Percentiles rank a stretch among this genome's conserved stretches.
Evolutionary conservation across 2,329 filamentous ascomycete genomes (phyloP).

Genomic region (Calonectria fujianensis): DNA sequence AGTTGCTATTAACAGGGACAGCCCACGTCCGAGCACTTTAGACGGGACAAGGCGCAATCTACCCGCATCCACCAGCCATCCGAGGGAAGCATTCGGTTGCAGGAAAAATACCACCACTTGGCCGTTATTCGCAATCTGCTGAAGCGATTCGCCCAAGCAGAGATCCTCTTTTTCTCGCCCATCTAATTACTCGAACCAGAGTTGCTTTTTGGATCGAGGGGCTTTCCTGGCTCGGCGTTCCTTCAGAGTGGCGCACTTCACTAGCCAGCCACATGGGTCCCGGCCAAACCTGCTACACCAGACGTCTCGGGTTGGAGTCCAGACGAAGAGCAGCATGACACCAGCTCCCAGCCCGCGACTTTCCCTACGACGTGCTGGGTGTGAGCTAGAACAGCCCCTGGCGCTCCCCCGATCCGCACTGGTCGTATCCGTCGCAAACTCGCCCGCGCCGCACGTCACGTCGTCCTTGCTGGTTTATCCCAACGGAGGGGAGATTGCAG

Average conservation of each 20-base stretch:
- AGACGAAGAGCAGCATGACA: conserved; percentile 38
- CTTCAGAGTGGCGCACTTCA: conserved; percentile 2
- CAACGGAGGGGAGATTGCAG: conserved; percentile 37
- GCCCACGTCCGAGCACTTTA: conserved; percentile 30
- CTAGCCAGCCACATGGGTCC: conserved; percentile 20
- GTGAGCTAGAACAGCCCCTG: conserved; percentile 14
- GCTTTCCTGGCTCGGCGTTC: background rate
- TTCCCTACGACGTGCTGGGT: conserved; percentile 5
- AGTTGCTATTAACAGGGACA: background rate
- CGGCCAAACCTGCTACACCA: conserved; percentile 37
- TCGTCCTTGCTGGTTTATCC: background rate
- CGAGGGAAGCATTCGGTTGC: background rate
- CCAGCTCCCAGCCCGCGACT: conserved; percentile 13
- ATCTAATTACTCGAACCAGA: background rate
- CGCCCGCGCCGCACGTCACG: conserved; percentile 27
- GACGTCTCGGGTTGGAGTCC: conserved; percentile 35
- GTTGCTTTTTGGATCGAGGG: background rate
- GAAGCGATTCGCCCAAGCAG: background rate
- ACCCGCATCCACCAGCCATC: conserved; percentile 18
- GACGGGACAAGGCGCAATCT: conserved; percentile 32
- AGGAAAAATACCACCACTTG: background rate
- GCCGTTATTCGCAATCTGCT: background rate
- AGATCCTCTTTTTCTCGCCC: background rate
- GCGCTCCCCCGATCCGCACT: background rate
- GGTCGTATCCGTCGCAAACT: conserved; percentile 23